These are phyloP conservation scores for Phytophthora parvispora DNA, from an alignment of 352 stramenopile genomes.

Conservation along the genomic window DNA sequence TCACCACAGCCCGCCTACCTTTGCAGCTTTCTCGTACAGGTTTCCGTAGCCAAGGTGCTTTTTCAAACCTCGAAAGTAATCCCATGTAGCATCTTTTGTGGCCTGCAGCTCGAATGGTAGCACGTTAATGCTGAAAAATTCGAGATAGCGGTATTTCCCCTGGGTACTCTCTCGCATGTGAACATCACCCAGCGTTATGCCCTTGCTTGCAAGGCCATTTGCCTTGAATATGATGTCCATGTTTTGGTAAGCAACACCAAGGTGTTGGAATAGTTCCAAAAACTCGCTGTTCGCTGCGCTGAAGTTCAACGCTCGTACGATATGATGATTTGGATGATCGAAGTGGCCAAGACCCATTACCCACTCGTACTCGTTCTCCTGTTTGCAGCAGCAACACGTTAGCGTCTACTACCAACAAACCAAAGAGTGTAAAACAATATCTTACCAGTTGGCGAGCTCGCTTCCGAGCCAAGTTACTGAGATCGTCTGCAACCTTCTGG, in stretches of 20 bases:
- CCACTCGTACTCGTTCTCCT: slow-evolving; percentile 6
- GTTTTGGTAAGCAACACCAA: slow-evolving; percentile 23
- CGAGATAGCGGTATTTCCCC: slow-evolving; percentile 21
- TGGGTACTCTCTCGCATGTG: slow-evolving; percentile 20
- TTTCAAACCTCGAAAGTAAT: slow-evolving; percentile 37
- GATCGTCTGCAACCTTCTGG: slow-evolving; percentile 33
- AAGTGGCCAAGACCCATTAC: background rate
- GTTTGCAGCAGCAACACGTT: too few relatives aligned
- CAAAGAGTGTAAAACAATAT: too few relatives aligned
- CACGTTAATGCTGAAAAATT: slow-evolving; percentile 40
- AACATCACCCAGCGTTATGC: slow-evolving; percentile 15
- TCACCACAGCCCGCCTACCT: slow-evolving; percentile 8
- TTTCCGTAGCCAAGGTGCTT: slow-evolving; percentile 30
- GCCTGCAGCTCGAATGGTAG: slow-evolving; percentile 39
- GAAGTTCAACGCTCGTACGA: slow-evolving; percentile 9
- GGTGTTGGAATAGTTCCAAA: slow-evolving; percentile 9
- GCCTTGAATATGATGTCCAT: slow-evolving; percentile 25
- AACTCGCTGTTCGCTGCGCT: slow-evolving; percentile 17
- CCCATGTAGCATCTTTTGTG: slow-evolving; percentile 35
- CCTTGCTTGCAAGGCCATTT: slow-evolving; percentile 23
- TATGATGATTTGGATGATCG: slow-evolving; percentile 3
- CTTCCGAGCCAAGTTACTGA: slow-evolving; percentile 37
- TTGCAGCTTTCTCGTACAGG: slow-evolving; percentile 31
- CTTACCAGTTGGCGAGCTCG: slow-evolving; percentile 20
- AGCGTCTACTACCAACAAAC: too few relatives aligned